These are phyloP conservation scores for Chlorella sp. DNA, from an alignment of 139 green algal species.

Conservation along the genomic window DNA sequence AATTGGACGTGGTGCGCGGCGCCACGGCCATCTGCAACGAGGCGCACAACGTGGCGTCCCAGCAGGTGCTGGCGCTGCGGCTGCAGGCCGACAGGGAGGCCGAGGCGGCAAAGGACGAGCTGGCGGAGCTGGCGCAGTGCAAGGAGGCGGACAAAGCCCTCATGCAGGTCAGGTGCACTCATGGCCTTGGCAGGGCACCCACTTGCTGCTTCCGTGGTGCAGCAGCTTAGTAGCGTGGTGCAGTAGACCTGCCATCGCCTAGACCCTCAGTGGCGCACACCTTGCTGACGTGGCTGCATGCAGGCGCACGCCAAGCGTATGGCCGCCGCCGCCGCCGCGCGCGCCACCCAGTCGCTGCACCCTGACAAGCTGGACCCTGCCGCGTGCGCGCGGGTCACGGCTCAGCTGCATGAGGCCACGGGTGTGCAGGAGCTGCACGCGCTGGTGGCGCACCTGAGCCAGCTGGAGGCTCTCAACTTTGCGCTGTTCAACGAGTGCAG, in stretches of 20 bases:
- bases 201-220: no score
- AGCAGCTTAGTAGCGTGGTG: no score
- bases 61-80: conserved; percentile 12
- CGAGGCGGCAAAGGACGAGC: conserved; percentile 18
- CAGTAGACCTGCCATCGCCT: no score
- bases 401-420: not conserved
- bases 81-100: conserved; percentile 20
- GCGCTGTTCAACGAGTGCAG: conserved; percentile 30
- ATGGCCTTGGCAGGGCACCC: not conserved
- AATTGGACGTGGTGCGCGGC: conserved; percentile 5
- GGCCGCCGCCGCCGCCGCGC: not conserved
- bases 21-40: conserved; percentile 8
- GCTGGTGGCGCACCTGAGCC: conserved; percentile 17
- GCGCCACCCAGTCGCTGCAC: not conserved
- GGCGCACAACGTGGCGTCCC: conserved; percentile 9
- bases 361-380: not conserved
- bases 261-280: no score
- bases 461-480: conserved; percentile 29
- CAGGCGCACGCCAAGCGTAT: conserved; percentile 7
- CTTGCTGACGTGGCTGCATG: not conserved
- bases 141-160: conserved; percentile 25
- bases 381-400: not conserved
- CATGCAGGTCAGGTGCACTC: conserved; percentile 14
- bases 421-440: conserved; percentile 9
- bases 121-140: conserved; percentile 17